Percentiles rank a stretch among this genome's conserved stretches.
phyloP scores from a whole-genome alignment of 495 filamentous ascomycete species.

The Aspergillus taichungensis region DNA sequence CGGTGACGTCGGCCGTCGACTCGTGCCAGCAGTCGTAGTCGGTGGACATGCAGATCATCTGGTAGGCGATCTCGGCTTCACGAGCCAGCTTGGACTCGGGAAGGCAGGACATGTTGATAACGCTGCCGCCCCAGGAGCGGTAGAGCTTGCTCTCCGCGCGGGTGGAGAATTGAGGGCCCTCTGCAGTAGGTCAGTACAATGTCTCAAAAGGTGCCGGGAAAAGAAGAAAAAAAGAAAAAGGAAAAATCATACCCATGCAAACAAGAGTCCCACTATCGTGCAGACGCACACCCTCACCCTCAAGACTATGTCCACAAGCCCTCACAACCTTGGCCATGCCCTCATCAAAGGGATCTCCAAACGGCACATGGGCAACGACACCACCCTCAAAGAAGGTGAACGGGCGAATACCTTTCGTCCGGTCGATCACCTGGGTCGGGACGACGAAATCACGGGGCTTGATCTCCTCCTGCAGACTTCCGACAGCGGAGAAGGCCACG shows the following conservation, averaged over 20 bases:
- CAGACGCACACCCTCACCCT: conserved; percentile 67
- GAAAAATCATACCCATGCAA: conserved; percentile 68
- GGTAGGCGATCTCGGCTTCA: conserved; percentile 93
- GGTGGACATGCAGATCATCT: conserved; percentile 98
- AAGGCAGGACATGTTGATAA: conserved; percentile 97
- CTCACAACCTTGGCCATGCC: conserved; percentile 61
- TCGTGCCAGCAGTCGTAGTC: conserved; percentile 97
- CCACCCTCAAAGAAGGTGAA: conserved; percentile 96
- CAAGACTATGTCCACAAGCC: conserved; percentile 62
- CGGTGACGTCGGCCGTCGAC: conserved; percentile 68
- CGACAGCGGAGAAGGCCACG: conserved; percentile 93
- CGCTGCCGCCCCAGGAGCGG: conserved; percentile 77
- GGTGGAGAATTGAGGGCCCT: conserved; percentile 96
- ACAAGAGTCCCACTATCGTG: conserved; percentile 74
- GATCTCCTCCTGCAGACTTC: conserved; percentile 83
- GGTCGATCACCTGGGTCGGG: conserved; percentile 93
- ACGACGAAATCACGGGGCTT: conserved; percentile 93
- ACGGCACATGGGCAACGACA: conserved; percentile 87
- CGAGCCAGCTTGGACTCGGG: conserved; percentile 93
- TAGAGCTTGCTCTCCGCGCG: conserved; percentile 93
- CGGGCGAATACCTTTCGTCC: conserved; percentile 86
- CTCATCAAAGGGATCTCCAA: conserved; percentile 90
- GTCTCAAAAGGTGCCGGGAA: background rate
- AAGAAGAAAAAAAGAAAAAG: background rate
- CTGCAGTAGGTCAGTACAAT: conserved; percentile 23